Evolutionary conservation across 306 rosid species (phyloP), one percentile per base, ranked within the genome.

Genomic region (Datisca glomerata): DNA sequence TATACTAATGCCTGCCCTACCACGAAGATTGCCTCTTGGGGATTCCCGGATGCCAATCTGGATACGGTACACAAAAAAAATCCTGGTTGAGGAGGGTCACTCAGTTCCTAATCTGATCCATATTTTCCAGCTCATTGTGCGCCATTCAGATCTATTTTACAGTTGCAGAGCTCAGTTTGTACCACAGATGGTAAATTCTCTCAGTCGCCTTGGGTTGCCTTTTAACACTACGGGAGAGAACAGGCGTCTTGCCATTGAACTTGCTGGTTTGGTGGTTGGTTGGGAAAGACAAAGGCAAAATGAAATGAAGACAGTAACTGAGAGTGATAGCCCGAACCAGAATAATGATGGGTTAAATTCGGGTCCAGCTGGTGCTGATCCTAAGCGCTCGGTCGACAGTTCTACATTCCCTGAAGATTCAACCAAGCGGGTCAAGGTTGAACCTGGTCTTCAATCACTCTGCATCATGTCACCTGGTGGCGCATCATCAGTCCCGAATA

Each of bases 131-230:
- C 96, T 91, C 42, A 75, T 91, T 49, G 98, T 84, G 54, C 96
- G 98, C 62, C 98, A 91, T 75, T 80, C 98, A 41, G 96, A 80
- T 75, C 95, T 91, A 51, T 91, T 91, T 71, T 91, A 84, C 60
- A 84, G 94, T 60, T 84, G 96, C 66, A 80, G 98, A 80, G 95
- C 98, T 42, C 98, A 91, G 52, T 91, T 91, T 62, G 98, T 91
- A 53, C 98, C 98, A 24, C 98, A 91, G 69, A 91, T 91, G 98
- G 98, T 91, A 59, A 91, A 91, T 73, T 84, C 98, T 70, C 75
- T 91, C 12, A 91, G 94, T 69, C 93, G 98, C 43, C 94, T 91
- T 41, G 98, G 98, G 68, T 55, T 91, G 76, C 98, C 96, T 22
- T 84, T 64, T 47, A 91, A 85, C 68, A 91, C 98, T 24, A 78